A percentile compares a stretch with the other conserved stretches of the same genome.
Conservation (phyloP, 1,284 basidiomycete species). For the Volvariella surrecta region DNA sequence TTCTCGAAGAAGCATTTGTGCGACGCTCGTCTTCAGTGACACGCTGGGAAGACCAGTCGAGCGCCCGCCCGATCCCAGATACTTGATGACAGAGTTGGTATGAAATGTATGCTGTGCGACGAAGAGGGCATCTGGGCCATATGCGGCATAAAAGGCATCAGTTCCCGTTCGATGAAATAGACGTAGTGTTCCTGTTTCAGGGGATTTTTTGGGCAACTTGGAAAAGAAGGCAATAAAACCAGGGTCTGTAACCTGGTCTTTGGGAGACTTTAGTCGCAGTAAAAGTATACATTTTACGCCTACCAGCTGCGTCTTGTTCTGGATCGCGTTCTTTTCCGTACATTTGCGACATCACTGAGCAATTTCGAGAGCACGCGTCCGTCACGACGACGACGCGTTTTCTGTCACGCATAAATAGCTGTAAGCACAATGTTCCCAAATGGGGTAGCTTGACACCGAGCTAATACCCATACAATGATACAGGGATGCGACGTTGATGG, state of each 20-base stretch:
- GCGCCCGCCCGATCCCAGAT: conserved; percentile 58
- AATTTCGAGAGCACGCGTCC: no score
- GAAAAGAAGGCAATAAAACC: conserved; percentile 73
- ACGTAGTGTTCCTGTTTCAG: conserved; percentile 67
- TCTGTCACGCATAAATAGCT: no score
- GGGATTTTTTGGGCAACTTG: conserved; percentile 57
- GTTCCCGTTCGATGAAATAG: conserved; percentile 64
- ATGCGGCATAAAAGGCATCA: conserved; percentile 81
- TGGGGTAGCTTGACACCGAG: no score
- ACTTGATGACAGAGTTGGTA: conserved; percentile 82
- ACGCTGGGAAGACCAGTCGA: conserved; percentile 66
- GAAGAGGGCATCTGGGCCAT: conserved; percentile 84
- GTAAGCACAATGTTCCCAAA: no score
- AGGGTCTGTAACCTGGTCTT: conserved; percentile 55
- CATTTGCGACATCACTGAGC: conserved; percentile 40
- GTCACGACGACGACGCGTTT: no score
- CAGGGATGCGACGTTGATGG: no score
- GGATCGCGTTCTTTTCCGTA: conserved; percentile 62
- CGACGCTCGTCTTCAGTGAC: conserved; percentile 73
- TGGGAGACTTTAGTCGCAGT: neutral
- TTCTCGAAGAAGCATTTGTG: conserved; percentile 83
- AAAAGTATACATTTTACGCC: conserved; percentile 1
- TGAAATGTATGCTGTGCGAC: conserved; percentile 83
- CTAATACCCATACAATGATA: no score
- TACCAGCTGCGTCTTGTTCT: conserved; percentile 35